Evolutionary conservation across 1,284 basidiomycete species (phyloP).

Genomic region (Abortiporus biennis): DNA sequence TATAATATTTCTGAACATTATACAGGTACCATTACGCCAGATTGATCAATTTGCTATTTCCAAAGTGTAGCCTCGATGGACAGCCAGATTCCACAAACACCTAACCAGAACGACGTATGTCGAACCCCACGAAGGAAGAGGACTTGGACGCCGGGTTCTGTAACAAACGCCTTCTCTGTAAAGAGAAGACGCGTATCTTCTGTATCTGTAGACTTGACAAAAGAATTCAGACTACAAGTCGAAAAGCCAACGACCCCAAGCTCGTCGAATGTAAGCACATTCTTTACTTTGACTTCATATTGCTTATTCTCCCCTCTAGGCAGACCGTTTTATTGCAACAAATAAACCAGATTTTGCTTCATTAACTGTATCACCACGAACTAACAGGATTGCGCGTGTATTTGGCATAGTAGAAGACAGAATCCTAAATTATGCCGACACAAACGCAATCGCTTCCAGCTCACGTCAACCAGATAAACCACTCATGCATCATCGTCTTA

Average conservation of each 20-base stretch:
- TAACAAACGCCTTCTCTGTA: conserved; percentile 28
- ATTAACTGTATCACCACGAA: conserved; percentile 39
- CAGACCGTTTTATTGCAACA: conserved; percentile 40
- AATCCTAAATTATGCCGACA: conserved; percentile 32
- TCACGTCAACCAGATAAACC: conserved; percentile 22
- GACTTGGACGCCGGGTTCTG: conserved; percentile 22
- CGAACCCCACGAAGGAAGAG: conserved; percentile 20
- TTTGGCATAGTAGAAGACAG: conserved; percentile 42
- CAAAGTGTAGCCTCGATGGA: too few relatives aligned
- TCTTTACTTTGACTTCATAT: conserved; percentile 1
- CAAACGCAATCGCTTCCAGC: conserved; percentile 14
- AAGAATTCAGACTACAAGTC: conserved; percentile 13
- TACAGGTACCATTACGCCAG: too few relatives aligned
- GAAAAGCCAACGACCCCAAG: conserved; percentile 10
- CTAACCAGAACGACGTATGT: too few relatives aligned
- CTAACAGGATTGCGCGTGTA: conserved; percentile 39
- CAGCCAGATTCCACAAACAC: too few relatives aligned
- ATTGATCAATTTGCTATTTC: too few relatives aligned
- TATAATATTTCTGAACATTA: too few relatives aligned
- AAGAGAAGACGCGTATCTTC: conserved; percentile 27
- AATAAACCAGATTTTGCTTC: conserved; percentile 32
- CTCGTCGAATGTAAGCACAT: conserved; percentile 9
- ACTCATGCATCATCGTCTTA: conserved; percentile 29
- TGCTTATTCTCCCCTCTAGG: conserved; percentile 22
- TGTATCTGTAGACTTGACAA: conserved; percentile 16